Evolutionary conservation across 148 eudicot genomes (phyloP).

Genomic region (Vaccinium darrowii): DNA sequence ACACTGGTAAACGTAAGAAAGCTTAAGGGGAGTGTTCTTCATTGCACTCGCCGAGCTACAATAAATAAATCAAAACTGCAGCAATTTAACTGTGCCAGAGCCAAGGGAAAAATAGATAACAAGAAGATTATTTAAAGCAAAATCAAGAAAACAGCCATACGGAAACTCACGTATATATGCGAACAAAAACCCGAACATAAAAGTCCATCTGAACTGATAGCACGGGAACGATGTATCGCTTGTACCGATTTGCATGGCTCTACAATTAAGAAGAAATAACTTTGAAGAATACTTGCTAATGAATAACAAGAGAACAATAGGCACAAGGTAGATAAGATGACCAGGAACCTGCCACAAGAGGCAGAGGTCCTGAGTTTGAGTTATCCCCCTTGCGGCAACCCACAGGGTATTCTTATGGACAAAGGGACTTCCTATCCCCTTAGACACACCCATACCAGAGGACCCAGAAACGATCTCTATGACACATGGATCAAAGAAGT

Average conservation of each 20-base stretch:
- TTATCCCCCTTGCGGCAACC: not conserved
- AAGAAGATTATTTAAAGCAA: not conserved
- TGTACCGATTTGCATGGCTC: conserved; percentile 99
- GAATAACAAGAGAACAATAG: not conserved
- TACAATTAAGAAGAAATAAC: conserved; percentile 31
- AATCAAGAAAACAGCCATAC: conserved; percentile 10
- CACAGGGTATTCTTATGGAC: not conserved
- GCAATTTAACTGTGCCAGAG: not conserved
- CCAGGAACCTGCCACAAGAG: conserved; percentile 12
- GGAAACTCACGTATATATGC: conserved; percentile 72
- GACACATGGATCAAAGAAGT: no score
- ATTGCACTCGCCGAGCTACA: conserved; percentile 93
- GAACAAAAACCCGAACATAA: conserved; percentile 94
- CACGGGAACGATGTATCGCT: conserved; percentile 88
- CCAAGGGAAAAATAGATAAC: not conserved
- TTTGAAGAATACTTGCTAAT: not conserved
- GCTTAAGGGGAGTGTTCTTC: conserved; percentile 97
- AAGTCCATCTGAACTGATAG: conserved; percentile 90
- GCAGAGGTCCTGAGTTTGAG: conserved; percentile 6
- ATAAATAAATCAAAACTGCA: conserved; percentile 17
- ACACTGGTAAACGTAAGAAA: conserved; percentile 91
- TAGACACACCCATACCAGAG: no score
- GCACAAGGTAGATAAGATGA: not conserved
- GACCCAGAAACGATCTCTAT: no score
- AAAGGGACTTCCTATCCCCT: not conserved